phyloP scores from a whole-genome alignment of 73 alveolate genomes.

The Breviolum minutum region DNA sequence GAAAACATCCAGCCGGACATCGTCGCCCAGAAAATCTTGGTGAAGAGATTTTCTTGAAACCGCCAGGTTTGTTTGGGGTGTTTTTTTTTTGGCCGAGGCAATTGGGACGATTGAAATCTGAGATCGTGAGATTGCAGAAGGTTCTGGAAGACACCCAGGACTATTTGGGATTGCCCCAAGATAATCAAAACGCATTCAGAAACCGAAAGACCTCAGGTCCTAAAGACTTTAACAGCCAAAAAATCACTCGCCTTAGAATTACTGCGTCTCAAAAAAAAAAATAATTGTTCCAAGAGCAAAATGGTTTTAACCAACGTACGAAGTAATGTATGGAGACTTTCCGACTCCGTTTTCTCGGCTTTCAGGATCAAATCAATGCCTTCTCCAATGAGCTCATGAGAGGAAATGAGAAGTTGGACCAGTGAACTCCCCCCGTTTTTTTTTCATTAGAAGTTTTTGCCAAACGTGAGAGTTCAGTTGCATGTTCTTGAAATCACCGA shows the following conservation, averaged over 20 bases:
- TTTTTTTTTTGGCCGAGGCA: constrained; percentile 21
- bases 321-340: too few relatives aligned
- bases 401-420: constrained; percentile 95
- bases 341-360: too few relatives aligned
- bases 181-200: too few relatives aligned
- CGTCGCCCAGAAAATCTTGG: neutral
- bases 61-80: neutral
- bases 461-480: too few relatives aligned
- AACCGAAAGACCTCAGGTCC: too few relatives aligned
- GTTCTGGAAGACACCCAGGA: constrained; percentile 94
- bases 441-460: too few relatives aligned
- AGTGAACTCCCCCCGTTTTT: neutral
- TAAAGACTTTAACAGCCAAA: too few relatives aligned
- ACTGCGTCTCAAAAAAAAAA: too few relatives aligned
- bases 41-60: neutral
- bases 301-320: too few relatives aligned
- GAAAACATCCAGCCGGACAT: neutral
- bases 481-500: too few relatives aligned
- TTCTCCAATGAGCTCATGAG: constrained; percentile 95
- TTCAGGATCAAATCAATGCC: constrained; percentile 93
- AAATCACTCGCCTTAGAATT: too few relatives aligned
- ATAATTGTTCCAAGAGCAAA: too few relatives aligned
- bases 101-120: constrained; percentile 79
- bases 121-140: constrained; percentile 85
- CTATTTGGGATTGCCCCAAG: neutral